phyloP scores from a whole-genome alignment of 2,329 filamentous ascomycete genomes.

The Aureobasidium subglaciale region DNA sequence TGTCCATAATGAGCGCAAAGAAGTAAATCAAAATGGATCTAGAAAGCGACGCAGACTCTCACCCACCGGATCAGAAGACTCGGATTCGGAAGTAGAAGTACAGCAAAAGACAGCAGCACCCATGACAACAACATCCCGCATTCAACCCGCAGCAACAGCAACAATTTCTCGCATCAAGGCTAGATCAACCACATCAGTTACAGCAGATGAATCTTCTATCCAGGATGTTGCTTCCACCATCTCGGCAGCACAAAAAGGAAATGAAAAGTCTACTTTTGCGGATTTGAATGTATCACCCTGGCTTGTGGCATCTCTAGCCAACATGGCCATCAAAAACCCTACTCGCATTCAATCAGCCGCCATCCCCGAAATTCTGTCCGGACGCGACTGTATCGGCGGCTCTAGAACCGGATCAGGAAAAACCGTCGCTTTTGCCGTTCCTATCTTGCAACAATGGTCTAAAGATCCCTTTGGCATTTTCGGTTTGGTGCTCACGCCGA shows the following conservation, averaged over 20 bases:
- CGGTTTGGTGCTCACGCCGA: constrained; percentile 81
- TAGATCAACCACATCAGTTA: constrained; percentile 13
- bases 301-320: constrained; percentile 72
- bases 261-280: constrained; percentile 26
- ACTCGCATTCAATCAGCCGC: constrained; percentile 89
- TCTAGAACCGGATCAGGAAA: constrained; percentile 95
- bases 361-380: constrained; percentile 87
- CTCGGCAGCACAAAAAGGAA: constrained; percentile 22
- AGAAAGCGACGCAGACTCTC: constrained; percentile 22
- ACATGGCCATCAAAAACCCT: constrained; percentile 76
- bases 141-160: constrained; percentile 2
- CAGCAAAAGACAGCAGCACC: background rate
- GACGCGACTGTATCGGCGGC: constrained; percentile 89
- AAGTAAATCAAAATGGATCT: constrained; percentile 18
- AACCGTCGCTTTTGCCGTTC: constrained; percentile 90
- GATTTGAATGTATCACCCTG: constrained; percentile 44
- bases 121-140: background rate
- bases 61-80: constrained; percentile 13
- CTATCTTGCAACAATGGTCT: constrained; percentile 89
- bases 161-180: constrained; percentile 22
- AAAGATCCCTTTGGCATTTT: constrained; percentile 89
- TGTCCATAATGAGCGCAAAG: background rate
- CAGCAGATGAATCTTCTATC: background rate
- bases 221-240: constrained; percentile 19
- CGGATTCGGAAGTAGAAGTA: background rate